Percentiles rank a stretch among this genome's conserved stretches.
Evolutionary conservation across 1,284 basidiomycete genomes (phyloP).

Genomic region (Limonomyces culmigenus): DNA sequence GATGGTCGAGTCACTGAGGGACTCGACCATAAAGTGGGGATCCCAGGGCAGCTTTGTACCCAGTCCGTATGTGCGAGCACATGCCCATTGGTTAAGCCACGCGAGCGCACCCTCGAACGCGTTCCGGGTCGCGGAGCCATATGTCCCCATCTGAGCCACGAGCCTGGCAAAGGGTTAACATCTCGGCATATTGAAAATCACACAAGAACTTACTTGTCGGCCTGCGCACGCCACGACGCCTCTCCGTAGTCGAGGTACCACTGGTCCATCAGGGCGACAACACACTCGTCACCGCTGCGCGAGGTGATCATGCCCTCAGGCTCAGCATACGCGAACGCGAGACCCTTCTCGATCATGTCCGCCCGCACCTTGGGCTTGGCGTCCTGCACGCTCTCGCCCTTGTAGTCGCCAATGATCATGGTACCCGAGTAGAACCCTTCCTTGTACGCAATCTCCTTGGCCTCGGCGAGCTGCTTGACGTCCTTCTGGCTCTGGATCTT

Average conservation of each 20-base stretch:
- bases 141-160: slow-evolving; percentile 80
- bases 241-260: slow-evolving; percentile 99
- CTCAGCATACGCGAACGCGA: slow-evolving; percentile 89
- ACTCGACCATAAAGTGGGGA: slow-evolving; percentile 91
- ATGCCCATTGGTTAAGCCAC: slow-evolving; percentile 99
- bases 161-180: slow-evolving; percentile 28
- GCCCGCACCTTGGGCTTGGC: slow-evolving; percentile 84
- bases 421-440: slow-evolving; percentile 93
- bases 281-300: slow-evolving; percentile 87
- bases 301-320: slow-evolving; percentile 89
- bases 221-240: slow-evolving; percentile 69
- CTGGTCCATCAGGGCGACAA: slow-evolving; percentile 96
- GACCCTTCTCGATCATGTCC: slow-evolving; percentile 62
- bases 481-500: slow-evolving; percentile 98
- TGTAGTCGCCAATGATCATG: slow-evolving; percentile 83
- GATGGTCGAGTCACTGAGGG: slow-evolving; percentile 93
- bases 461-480: slow-evolving; percentile 81
- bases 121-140: slow-evolving; percentile 79
- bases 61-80: slow-evolving; percentile 91
- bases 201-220: slow-evolving; percentile 49
- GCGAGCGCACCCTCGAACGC: slow-evolving; percentile 83
- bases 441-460: slow-evolving; percentile 97
- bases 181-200: slow-evolving; percentile 1
- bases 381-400: slow-evolving; percentile 76
- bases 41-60: slow-evolving; percentile 98